Conservation (phyloP, 164 flowering plant genomes). For the Sedum album region DNA sequence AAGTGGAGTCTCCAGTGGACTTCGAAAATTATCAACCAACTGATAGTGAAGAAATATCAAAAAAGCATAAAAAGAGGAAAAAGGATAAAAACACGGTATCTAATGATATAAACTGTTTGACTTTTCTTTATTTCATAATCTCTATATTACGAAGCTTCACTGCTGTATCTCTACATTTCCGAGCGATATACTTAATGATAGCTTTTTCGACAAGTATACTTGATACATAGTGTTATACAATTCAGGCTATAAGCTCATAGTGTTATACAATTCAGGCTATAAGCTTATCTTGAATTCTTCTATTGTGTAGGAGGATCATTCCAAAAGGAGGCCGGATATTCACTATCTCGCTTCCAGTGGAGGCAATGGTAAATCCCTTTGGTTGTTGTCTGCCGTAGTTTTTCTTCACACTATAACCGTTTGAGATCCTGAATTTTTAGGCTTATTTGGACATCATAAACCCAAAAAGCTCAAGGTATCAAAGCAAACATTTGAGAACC, state of each 20-base stretch:
- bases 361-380: slow-evolving; percentile 40
- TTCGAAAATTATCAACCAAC: slow-evolving; percentile 48
- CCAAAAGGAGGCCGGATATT: slow-evolving; percentile 53
- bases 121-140: neutral
- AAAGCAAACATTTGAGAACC: slow-evolving; percentile 54
- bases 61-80: slow-evolving; percentile 80
- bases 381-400: neutral
- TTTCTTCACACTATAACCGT: neutral
- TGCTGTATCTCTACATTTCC: slow-evolving; percentile 40
- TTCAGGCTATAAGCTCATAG: no score
- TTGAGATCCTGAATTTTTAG: slow-evolving; percentile 22
- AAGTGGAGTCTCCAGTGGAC: slow-evolving; percentile 65
- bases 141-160: neutral
- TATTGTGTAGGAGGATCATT: slow-evolving; percentile 44
- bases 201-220: neutral
- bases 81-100: slow-evolving; percentile 63
- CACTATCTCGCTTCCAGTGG: slow-evolving; percentile 71
- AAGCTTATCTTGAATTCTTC: neutral
- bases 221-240: neutral
- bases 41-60: slow-evolving; percentile 59
- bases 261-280: neutral
- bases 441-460: slow-evolving; percentile 51
- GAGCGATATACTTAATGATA: slow-evolving; percentile 55
- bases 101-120: neutral
- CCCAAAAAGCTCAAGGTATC: slow-evolving; percentile 66